Base-by-base conservation (phyloP, 768 basidiomycete species). In the Suillus spraguei region DNA sequence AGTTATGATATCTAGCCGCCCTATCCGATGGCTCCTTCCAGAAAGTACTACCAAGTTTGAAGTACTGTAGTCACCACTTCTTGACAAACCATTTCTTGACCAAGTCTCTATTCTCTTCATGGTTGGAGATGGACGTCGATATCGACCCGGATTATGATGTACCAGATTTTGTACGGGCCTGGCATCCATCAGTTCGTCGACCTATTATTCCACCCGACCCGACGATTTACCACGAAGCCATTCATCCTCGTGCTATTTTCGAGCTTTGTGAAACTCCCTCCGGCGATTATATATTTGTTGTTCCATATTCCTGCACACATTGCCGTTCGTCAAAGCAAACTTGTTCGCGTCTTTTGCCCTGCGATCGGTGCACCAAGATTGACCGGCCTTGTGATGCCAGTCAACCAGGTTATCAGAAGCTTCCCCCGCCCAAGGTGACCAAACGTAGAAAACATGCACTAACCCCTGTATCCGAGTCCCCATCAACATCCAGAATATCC, bases 271-370 rank as follows among this genome's bases (percentile, higher is more conserved):
- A 41, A 13, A 53, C 67, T 7, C 65, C 65, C 1, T 66, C 65
- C 5, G 55, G 46, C 9, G 14, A 65, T 13, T 61, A 65, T 35
- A 60, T 75, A 42, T 54, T 63, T 20, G 73, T 76, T 49, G 72
- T 73, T 47, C 50, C 75, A 1, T 56, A 44, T 16, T 0, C 46
- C 39, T 75, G 74, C 66, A 4, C n/a, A n/a, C 52, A 50, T 41
- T 75, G 74, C 53, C 56, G 4, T 44, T 4, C 4, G 16, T 0
- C 22, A 20, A 64, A 17, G 14, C 62, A 70, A 14, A 54, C 67
- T 10, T 76, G 74, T 38, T 75, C 74, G 4, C 75, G 74, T 52
- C n/a, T 39, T 3, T 49, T n/a, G 41, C 74, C 75, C 4, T 75
- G 74, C 52, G 42, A 11, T 32, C 75, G 73, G 35, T 76, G 74